Evolutionary conservation across 2,329 filamentous ascomycete genomes (phyloP).

Genomic region (Alternaria gansuensis): DNA sequence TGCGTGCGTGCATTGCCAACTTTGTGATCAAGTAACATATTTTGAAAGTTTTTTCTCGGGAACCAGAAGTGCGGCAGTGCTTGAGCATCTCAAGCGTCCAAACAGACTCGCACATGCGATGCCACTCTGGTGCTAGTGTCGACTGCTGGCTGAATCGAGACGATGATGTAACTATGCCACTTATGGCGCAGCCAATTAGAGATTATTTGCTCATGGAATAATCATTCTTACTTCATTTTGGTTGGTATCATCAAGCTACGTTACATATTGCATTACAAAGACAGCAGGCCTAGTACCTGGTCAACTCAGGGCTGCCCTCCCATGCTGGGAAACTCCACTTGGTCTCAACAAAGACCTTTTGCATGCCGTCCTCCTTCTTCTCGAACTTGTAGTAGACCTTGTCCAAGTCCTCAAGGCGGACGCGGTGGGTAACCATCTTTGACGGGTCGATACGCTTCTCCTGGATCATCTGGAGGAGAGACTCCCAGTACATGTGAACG

Average conservation of each 20-base stretch:
- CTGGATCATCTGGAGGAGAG: constrained; percentile 74
- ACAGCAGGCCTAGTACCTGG: constrained; percentile 47
- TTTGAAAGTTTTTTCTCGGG: neutral
- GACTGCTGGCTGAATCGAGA: neutral
- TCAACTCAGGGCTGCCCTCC: constrained; percentile 62
- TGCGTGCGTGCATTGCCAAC: neutral
- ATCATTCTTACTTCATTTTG: constrained; percentile 7
- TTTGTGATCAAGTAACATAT: neutral
- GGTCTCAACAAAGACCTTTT: constrained; percentile 78
- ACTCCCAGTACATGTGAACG: constrained; percentile 84
- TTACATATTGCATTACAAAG: constrained; percentile 2
- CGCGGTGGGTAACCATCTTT: constrained; percentile 83
- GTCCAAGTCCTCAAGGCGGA: constrained; percentile 61
- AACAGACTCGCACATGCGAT: neutral
- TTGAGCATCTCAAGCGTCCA: neutral
- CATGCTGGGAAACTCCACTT: constrained; percentile 64
- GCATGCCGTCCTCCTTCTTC: constrained; percentile 75
- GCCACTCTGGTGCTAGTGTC: neutral
- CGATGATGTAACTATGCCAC: neutral
- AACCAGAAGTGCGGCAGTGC: neutral
- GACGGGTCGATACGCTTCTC: constrained; percentile 74
- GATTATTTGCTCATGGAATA: neutral
- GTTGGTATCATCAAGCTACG: constrained; percentile 9
- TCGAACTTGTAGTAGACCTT: constrained; percentile 70
- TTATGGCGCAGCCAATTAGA: neutral